Evolutionary conservation across 768 basidiomycete genomes (phyloP).

Genomic region (Tulasnella sp.): DNA sequence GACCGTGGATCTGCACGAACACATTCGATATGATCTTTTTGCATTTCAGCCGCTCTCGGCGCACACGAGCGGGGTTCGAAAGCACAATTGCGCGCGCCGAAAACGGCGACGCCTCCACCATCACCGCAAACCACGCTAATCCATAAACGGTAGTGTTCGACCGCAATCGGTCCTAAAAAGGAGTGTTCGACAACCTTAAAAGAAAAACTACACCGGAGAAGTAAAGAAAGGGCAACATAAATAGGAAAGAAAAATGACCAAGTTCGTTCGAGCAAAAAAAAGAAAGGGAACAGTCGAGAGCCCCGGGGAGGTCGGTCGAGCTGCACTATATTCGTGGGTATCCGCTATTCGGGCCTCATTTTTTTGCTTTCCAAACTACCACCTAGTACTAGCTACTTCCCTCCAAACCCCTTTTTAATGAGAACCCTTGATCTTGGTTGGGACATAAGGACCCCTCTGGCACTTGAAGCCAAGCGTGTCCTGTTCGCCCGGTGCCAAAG

Average conservation of each 20-base stretch:
- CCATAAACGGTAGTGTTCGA: not conserved
- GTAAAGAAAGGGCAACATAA: constrained; percentile 6
- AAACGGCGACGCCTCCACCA: not conserved
- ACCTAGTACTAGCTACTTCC: not conserved
- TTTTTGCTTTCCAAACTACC: not conserved
- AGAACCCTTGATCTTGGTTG: constrained; percentile 17
- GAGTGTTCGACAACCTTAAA: not conserved
- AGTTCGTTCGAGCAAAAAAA: not conserved
- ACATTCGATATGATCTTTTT: not conserved
- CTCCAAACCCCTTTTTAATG: not conserved
- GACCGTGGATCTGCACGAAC: not conserved
- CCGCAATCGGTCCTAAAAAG: not conserved
- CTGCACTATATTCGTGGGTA: no score
- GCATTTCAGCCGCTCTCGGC: not conserved
- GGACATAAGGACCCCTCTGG: constrained; percentile 20
- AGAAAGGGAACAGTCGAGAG: not conserved
- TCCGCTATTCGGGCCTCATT: not conserved
- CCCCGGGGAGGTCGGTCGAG: no score
- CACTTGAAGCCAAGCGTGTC: constrained; percentile 29
- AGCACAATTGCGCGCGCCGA: not conserved
- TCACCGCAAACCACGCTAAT: not conserved
- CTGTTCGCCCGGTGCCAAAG: constrained; percentile 25
- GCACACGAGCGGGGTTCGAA: no score
- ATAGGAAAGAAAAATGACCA: not conserved
- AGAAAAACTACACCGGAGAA: not conserved